phyloP scores from a whole-genome alignment of 2,329 filamentous ascomycete genomes.

The Cephalotrichum gorgonifer region DNA sequence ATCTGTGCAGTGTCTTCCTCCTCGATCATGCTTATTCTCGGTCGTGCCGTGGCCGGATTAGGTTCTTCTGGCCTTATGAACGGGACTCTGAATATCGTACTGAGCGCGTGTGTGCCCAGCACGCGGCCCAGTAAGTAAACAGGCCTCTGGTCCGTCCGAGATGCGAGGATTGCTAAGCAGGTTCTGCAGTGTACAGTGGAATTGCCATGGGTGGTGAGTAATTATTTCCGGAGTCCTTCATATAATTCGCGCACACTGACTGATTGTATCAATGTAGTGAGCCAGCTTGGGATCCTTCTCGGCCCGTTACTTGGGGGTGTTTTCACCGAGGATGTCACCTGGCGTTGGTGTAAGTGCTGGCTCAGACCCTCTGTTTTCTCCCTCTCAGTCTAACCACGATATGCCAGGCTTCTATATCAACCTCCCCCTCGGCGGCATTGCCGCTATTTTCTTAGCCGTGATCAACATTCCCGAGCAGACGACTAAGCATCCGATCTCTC shows the following conservation, averaged over 20 bases:
- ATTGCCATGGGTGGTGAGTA: background rate
- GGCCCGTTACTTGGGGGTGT: constrained; percentile 33
- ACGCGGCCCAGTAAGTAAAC: constrained; percentile 17
- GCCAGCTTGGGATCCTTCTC: constrained; percentile 25
- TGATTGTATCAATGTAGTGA: constrained; percentile 10
- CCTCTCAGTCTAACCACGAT: background rate
- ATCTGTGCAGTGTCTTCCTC: constrained; percentile 14
- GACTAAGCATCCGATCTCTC: constrained; percentile 1
- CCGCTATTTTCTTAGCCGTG: constrained; percentile 20
- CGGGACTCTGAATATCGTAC: constrained; percentile 14
- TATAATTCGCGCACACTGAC: background rate
- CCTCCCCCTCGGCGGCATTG: constrained; percentile 28
- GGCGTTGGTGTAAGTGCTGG: constrained; percentile 28
- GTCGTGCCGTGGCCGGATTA: constrained; percentile 24
- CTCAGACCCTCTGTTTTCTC: background rate
- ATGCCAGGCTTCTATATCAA: constrained; percentile 32
- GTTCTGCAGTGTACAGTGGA: background rate
- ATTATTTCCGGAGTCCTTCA: background rate
- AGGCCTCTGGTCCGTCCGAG: background rate
- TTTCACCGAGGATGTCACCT: constrained; percentile 24
- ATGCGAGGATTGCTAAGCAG: background rate
- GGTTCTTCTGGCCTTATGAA: constrained; percentile 23
- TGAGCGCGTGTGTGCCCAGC: constrained; percentile 22
- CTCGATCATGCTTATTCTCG: constrained; percentile 24
- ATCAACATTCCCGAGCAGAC: constrained; percentile 25